Base-by-base conservation (phyloP, 1,139 yeast genomes). In the Candida mesenterica region DNA sequence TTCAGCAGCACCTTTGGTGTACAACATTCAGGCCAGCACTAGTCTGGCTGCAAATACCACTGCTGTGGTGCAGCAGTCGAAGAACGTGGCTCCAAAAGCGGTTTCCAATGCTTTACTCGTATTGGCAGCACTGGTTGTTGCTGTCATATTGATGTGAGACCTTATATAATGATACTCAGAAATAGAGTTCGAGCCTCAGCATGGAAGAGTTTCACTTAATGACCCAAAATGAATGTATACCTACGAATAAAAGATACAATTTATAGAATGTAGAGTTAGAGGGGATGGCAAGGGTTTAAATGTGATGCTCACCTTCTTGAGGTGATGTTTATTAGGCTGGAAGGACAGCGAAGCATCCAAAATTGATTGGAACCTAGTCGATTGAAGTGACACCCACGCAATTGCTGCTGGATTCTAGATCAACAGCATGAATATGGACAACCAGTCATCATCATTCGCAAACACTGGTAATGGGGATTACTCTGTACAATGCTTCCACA, bases 121-220 rank as follows among this genome's bases (percentile, higher is more conserved):
- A 15, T 25, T 33, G 16, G 28, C 31, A 23, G 44, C 38, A 17
- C 38, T 44, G 24, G 41, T 41, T 28, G 40, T 38, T 22, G 46
- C 44, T 15, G 37, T 45, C 31, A 37, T 42, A 33, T 37, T 45
- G 37, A 37, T 45, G 47, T 45, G 39, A 34, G 18, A 24, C 26
- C 7, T 19, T n/a, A n/a, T n/a, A n/a, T n/a, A n/a, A n/a, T n/a
- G n/a, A n/a, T n/a, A n/a, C n/a, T n/a, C n/a, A n/a, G 7, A 10
- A 19, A 19, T 19, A 10, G 23, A 19, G 23, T 19, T 19, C 9
- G 23, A 7, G 7, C 7, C 10, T 19, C 10, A 19, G 23, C 10
- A n/a, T n/a, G n/a, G n/a, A n/a, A n/a, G n/a, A n/a, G n/a, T 19
- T 10, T 10, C 12, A 7, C 12, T 10, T 24, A 10, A 24, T 24